A percentile compares a stretch with the other conserved stretches of the same genome.
phyloP scores from a whole-genome alignment of 2,329 filamentous ascomycete species.

The Fusarium secorum region DNA sequence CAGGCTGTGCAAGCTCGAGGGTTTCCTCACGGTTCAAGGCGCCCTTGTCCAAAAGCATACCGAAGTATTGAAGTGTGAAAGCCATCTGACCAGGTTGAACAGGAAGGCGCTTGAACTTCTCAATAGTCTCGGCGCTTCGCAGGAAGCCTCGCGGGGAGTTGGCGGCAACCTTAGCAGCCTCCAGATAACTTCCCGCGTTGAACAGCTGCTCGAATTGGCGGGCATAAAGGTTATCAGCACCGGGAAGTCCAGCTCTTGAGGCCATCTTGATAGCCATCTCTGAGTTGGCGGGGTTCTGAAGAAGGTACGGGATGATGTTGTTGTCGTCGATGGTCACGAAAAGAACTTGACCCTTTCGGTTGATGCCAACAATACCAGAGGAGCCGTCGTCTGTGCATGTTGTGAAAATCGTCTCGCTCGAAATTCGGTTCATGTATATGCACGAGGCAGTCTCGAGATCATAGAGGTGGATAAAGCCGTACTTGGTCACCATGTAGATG shows the following conservation, averaged over 20 bases:
- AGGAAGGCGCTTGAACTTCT: constrained; percentile 89
- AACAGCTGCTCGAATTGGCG: constrained; percentile 93
- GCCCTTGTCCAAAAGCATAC: constrained; percentile 95
- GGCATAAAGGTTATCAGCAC: constrained; percentile 91
- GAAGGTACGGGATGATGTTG: constrained; percentile 90
- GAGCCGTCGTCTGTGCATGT: constrained; percentile 85
- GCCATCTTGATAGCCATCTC: constrained; percentile 96
- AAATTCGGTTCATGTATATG: constrained; percentile 99
- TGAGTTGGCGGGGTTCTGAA: constrained; percentile 94
- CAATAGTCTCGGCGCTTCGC: constrained; percentile 92
- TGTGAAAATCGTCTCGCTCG: constrained; percentile 98
- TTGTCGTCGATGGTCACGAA: constrained; percentile 93
- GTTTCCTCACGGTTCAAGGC: constrained; percentile 92
- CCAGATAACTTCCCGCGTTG: constrained; percentile 78
- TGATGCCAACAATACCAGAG: constrained; percentile 90
- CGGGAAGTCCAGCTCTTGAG: constrained; percentile 89
- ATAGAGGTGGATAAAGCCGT: constrained; percentile 98
- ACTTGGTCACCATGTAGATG: constrained; percentile 97
- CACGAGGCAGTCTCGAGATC: constrained; percentile 94
- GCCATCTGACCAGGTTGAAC: constrained; percentile 87
- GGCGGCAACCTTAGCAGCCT: constrained; percentile 94
- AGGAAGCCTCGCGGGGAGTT: constrained; percentile 97
- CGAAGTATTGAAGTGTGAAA: constrained; percentile 95
- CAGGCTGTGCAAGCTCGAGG: constrained; percentile 89
- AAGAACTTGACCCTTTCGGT: constrained; percentile 96